A percentile compares a stretch with the other conserved stretches of the same genome.
These are phyloP conservation scores for Syncephalastrum contaminatum DNA, from an alignment of 371 early-diverging fungal genomes.

Conservation along the genomic window DNA sequence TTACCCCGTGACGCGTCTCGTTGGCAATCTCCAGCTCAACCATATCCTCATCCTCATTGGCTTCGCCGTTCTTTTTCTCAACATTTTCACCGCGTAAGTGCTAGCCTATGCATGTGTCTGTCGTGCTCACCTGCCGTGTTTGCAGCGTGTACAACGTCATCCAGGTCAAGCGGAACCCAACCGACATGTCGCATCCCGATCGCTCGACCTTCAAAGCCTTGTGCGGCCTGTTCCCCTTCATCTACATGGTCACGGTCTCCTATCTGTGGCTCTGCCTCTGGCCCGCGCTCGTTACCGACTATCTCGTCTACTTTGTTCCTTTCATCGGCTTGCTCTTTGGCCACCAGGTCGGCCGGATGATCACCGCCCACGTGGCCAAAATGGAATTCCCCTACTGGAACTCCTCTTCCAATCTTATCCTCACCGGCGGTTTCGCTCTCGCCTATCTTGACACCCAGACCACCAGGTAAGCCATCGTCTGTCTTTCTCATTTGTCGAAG, in stretches of 20 bases:
- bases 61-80: constrained; percentile 54
- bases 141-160: constrained; percentile 32
- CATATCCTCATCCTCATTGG: constrained; percentile 61
- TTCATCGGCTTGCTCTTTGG: constrained; percentile 81
- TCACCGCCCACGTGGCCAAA: constrained; percentile 85
- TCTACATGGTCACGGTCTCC: constrained; percentile 49
- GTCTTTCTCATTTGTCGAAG: background rate
- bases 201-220: constrained; percentile 54
- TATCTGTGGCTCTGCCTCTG: constrained; percentile 74
- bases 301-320: constrained; percentile 67
- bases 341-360: constrained; percentile 82
- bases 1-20: constrained; percentile 23
- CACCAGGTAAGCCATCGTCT: constrained; percentile 44
- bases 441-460: constrained; percentile 52
- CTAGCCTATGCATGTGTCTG: background rate
- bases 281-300: constrained; percentile 61
- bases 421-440: constrained; percentile 65
- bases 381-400: constrained; percentile 76
- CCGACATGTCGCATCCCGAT: constrained; percentile 39
- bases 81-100: constrained; percentile 59
- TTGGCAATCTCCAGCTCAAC: constrained; percentile 60
- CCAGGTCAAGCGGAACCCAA: constrained; percentile 28
- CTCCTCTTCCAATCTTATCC: constrained; percentile 48
- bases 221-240: constrained; percentile 66
- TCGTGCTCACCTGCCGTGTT: background rate